Base-by-base conservation (phyloP, 208 protist species). In the Wallacemonas collosoma region DNA sequence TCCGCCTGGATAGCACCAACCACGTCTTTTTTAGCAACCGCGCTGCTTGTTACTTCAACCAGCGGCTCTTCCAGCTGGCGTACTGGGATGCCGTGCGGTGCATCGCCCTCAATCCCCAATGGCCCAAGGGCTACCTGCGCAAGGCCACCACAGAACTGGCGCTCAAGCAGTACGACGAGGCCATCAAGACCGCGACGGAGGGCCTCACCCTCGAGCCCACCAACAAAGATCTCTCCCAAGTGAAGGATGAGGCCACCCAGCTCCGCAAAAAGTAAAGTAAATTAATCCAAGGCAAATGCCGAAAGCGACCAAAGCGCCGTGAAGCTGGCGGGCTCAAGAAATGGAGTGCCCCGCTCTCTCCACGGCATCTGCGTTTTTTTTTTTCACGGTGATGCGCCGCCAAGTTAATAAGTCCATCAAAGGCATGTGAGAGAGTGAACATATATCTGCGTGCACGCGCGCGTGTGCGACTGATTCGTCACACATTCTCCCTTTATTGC, bases 21-120 rank as follows among this genome's bases (percentile, higher is more conserved):
- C 87, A 94, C 79, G 80, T 97, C 38, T 98, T 90, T 80, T 98
- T 92, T 80, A 95, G 91, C 82, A 98, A 98, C 75, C 87, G 95
- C 15, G 94, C 95, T 6, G 93, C 91, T 6, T 93, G 89, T 73
- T 97, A 97, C 79, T 96, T 93, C 74, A 93, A 97, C 71, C 87
- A 95, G 69, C 57, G 80, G 2, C 57, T 93, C 41, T 97, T 93
- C 85, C 82, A 84, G 1, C 73, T 83, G 14, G 96, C 96, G 14
- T 91, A 97, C 65, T 93, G 85, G 75, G 97, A 99, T 69, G 81
- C 96, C 6, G 45, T 85, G 43, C 88, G 93, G 38, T 95, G 90
- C 61, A 84, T 98, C 56, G 41, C 80, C 6, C 81, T 99, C 35
- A 85, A 94, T 50, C 77, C 93, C 1, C 76, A 86, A 40, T 99